A percentile compares a stretch with the other conserved stretches of the same genome.
Conservation (phyloP, 2,329 filamentous ascomycete genomes). For the Verticillium tricorpus region DNA sequence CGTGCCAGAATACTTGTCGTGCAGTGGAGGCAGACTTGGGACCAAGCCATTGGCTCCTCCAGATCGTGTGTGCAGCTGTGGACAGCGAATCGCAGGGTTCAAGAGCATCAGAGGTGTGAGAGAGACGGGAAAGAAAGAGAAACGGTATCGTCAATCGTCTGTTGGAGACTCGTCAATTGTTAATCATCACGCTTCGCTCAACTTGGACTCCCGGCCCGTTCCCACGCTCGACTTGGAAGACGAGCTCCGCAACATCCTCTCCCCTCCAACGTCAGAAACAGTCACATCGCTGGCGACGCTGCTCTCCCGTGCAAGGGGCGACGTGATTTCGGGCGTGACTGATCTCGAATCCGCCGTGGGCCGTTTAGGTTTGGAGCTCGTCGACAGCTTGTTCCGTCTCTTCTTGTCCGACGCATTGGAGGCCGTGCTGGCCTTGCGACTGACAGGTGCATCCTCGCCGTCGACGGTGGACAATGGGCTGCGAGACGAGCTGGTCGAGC, state of each 20-base stretch:
- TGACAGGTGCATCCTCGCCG: slow-evolving; percentile 28
- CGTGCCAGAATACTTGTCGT: background rate
- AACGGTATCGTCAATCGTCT: background rate
- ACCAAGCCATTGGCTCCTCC: background rate
- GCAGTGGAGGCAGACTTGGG: background rate
- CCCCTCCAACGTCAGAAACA: slow-evolving; percentile 4
- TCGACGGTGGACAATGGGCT: slow-evolving; percentile 46
- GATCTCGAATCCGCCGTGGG: slow-evolving; percentile 44
- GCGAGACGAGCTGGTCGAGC: slow-evolving; percentile 47
- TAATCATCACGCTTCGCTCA: background rate
- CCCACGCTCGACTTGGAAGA: background rate
- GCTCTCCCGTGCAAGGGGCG: slow-evolving; percentile 47
- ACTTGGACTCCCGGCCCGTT: background rate
- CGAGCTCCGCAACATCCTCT: background rate
- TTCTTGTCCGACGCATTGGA: slow-evolving; percentile 45
- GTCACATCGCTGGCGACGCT: slow-evolving; percentile 22
- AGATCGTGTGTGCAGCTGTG: background rate
- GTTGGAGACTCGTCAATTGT: background rate
- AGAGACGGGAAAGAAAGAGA: background rate
- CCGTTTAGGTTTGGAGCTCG: slow-evolving; percentile 36
- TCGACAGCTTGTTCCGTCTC: slow-evolving; percentile 44
- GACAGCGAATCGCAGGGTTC: background rate
- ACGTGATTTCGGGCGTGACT: slow-evolving; percentile 50
- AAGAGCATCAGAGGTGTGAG: background rate
- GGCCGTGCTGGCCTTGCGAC: slow-evolving; percentile 41